Evolutionary conservation across 306 rosid genomes (phyloP), one percentile per base, ranked within the genome.

Genomic region (Notholithocarpus densiflorus): DNA sequence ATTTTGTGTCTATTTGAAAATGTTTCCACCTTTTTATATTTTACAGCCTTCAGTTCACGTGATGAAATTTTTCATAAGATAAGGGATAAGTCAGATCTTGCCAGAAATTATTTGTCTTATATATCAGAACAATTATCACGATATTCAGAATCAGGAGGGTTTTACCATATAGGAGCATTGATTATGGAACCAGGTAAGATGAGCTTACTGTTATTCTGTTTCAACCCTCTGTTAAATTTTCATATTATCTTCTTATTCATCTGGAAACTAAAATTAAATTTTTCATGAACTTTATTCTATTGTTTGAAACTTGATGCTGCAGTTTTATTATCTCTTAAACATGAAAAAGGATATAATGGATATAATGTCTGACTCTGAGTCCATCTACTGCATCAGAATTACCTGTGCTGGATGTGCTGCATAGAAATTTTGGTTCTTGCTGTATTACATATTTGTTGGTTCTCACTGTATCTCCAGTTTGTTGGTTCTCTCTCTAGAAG

Each of bases 181-280:
- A 89, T 95, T 71, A 84, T 95, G 52, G 98, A 92, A 77, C 98
- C 98, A 92, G 96, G 98, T 89, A 90, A 88, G 94, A 83, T 65
- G 56, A 34, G 61, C 57, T 11, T 80, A 60, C 75, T 70, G 69
- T 75, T 66, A 51, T 65, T 74, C 60, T 45, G 54, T 78, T 43
- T 43, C n/a, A 45, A 56, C 45, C 69, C 73, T 56, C 37, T 26
- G 71, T 68, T 79, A 26, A 52, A 26, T 34, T 62, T 21, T 26
- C 73, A 80, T 79, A 66, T 77, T 71, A 26, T 13, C 75, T 75
- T 75, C 11, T 21, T n/a, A 60, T 31, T 65, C 81, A 61, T 48
- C 55, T 29, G 56, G 72, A 34, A 66, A 66, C 72, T 32, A 23
- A 66, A 66, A 34, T 8, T 15, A 34, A 66, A 23, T 1, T 31